Evolutionary conservation across 768 basidiomycete species (phyloP), one percentile per base, ranked within the genome.

Genomic region (Auricularia cornea): DNA sequence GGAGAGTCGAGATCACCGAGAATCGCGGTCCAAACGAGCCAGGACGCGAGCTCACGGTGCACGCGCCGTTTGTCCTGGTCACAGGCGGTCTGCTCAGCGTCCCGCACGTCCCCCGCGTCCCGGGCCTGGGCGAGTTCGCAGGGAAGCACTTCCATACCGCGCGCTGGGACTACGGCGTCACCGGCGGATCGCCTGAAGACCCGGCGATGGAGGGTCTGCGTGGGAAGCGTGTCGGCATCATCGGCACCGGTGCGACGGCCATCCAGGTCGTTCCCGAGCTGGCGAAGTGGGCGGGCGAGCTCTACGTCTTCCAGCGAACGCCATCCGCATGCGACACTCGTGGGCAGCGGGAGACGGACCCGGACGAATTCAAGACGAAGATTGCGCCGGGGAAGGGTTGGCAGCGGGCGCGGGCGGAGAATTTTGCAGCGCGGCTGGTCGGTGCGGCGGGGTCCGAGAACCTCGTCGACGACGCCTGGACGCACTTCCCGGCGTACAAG

Each of bases 221-320:
- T 18, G 63, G 63, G 8, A 48, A 60, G 30, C n/a, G 26, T 8
- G 59, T 64, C 8, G 63, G 30, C 33, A 44, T 64, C 63, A 60
- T 60, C 26, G 59, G 60, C 20, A 64, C 60, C 20, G 60, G 60
- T 14, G 60, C 60, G 41, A 61, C 35, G 8, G 60, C 33, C 12
- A 30, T 61, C 30, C 60, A 61, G 44, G 38, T 64, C 60, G n/a
- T 40, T 12, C 63, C 61, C 40, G 61, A 64, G 48, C 31, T 40
- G 23, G 63, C 61, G 12, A 41, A 57, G 28, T n/a, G 14, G 20
- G 59, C 59, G 23, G 29, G 44, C 16, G 16, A 64, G 10, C 57
- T 64, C 29, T 35, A 31, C 61, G 41, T 64, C 35, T 64, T 64
- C 63, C 60, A 62, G 32, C 63, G 63, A n/a, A 64, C 63, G 14